Evolutionary conservation across 2,329 filamentous ascomycete genomes (phyloP), one percentile per base, ranked within the genome.

Genomic region (Dendrostoma leiphaemia): DNA sequence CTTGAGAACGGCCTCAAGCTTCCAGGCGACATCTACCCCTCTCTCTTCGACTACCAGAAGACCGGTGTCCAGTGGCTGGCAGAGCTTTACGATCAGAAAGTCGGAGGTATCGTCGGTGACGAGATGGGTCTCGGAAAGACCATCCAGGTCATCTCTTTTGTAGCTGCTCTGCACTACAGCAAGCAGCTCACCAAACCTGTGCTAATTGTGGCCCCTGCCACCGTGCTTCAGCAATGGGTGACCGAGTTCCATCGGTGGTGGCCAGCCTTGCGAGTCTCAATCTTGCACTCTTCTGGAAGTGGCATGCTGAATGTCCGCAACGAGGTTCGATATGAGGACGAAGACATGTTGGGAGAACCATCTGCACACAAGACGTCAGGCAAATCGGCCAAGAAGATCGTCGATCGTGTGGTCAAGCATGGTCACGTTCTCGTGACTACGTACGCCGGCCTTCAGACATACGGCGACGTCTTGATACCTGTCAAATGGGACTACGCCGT

Each of bases 231-330:
- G 58, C 94, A 99, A 68, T 99, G 94, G 94, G 94, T 97, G 12
- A 96, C 95, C 60, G 94, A 99, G 66, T 97, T 99, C 63, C 95
- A 99, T 71, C 85, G 88, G 12, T 99, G 95, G 95, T 99, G 95
- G 95, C 94, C 94, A n/a, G 88, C 94, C n/a, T 77, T 99, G 29
- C 84, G 95, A 38, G 94, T 99, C 5, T 96, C 92, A 0, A 97
- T 99, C 58, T 70, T 99, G 46, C 94, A 99, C 67, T 91, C 91
- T 1, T 97, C 94, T 4, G 94, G 94, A 3, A 97, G 91, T 68
- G 95, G 94, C 17, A 97, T 99, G 93, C 75, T 97, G 50, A 91
- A 96, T 60, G 77, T 95, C 23, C 78, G 76, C 31, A 78, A 79
- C 47, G 89, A 93, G 68, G 82, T 83, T 28, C 69, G 65, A 21